Percentiles rank a stretch among this genome's conserved stretches.
These are phyloP conservation scores for Trichoderma virens DNA, from an alignment of 495 filamentous ascomycete genomes.

Conservation along the genomic window DNA sequence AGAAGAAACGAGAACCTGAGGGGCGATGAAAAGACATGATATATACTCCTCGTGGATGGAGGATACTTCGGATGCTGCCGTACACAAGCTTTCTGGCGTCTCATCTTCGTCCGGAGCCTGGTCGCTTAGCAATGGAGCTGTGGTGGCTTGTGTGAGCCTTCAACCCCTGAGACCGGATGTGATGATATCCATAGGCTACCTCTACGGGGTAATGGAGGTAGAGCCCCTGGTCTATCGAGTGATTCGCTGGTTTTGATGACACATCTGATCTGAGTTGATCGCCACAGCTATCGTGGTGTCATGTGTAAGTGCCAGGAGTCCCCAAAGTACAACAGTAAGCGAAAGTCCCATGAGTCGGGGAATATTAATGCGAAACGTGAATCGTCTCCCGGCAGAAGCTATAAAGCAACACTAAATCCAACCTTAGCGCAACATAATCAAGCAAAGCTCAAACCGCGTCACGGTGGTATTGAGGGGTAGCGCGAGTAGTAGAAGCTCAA, in stretches of 20 bases:
- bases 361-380: neutral
- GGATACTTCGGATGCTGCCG: neutral
- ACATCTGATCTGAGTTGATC: neutral
- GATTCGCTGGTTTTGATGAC: neutral
- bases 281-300: neutral
- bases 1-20: neutral
- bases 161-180: constrained; percentile 1
- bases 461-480: neutral
- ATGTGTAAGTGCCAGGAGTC: neutral
- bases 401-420: neutral
- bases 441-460: neutral
- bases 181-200: neutral
- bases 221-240: neutral
- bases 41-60: neutral
- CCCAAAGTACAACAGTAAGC: too few species aligned
- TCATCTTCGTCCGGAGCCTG: neutral
- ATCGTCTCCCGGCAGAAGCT: neutral
- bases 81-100: neutral
- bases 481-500: neutral
- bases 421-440: neutral
- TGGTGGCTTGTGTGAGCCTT: neutral
- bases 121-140: neutral
- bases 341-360: neutral
- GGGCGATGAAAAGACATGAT: neutral
- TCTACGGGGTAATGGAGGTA: neutral